Percentiles rank a stretch among this genome's conserved stretches.
Conservation (phyloP, 2,329 filamentous ascomycete genomes). For the Polytolypa hystricis region DNA sequence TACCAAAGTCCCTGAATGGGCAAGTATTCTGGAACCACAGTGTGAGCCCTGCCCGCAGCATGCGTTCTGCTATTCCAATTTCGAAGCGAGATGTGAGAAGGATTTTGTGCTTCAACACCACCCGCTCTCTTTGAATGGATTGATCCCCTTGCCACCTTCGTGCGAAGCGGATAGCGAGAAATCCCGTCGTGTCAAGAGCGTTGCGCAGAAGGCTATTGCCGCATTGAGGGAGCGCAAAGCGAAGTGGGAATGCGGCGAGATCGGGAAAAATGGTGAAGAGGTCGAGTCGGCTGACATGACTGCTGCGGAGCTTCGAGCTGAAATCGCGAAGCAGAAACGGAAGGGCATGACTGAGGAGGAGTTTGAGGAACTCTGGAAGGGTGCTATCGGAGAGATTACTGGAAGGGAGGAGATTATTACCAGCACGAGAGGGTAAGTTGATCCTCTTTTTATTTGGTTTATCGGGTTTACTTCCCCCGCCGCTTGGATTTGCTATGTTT, state of each 20-base stretch:
- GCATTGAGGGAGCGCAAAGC: slow-evolving; percentile 76
- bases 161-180: slow-evolving; percentile 95
- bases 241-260: slow-evolving; percentile 79
- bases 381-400: slow-evolving; percentile 39
- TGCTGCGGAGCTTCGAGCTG: slow-evolving; percentile 62
- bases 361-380: slow-evolving; percentile 69
- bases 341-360: slow-evolving; percentile 77
- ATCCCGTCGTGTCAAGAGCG: slow-evolving; percentile 70
- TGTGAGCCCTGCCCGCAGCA: slow-evolving; percentile 88
- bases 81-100: slow-evolving; percentile 67
- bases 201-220: slow-evolving; percentile 79
- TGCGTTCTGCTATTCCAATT: slow-evolving; percentile 73
- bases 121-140: slow-evolving; percentile 67
- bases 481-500: too few relatives aligned
- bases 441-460: slow-evolving; percentile 1
- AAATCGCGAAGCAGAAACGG: slow-evolving; percentile 62
- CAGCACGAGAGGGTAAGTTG: slow-evolving; percentile 48
- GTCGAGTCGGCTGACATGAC: slow-evolving; percentile 55
- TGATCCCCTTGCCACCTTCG: slow-evolving; percentile 75
- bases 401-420: slow-evolving; percentile 50
- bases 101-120: slow-evolving; percentile 81
- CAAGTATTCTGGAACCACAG: slow-evolving; percentile 59
- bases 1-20: slow-evolving; percentile 61
- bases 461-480: too few relatives aligned
- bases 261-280: slow-evolving; percentile 48